Base-by-base conservation (phyloP, 306 rosid species). In the Vigna reflexopilosa region DNA sequence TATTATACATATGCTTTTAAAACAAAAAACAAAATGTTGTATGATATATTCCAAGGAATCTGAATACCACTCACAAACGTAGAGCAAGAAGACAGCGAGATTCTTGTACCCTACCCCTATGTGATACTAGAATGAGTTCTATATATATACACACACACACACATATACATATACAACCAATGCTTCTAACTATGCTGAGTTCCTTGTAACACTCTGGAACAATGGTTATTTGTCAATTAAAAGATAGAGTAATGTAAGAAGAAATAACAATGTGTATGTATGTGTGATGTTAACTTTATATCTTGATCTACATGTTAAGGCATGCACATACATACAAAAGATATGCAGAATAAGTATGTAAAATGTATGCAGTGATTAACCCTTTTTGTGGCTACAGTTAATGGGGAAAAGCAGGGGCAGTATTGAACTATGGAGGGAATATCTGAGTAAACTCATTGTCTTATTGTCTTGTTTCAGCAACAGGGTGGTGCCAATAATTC, bases 31-130 rank as follows among this genome's bases (percentile, higher is more conserved):
- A 7, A 36, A 26, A 58, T 54, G 40, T 54, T 69, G 55, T 80
- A 51, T 52, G 19, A 54, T 45, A 75, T 81, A 13, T 38, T 67
- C 58, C 50, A 32, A 22, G 75, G 82, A 77, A 83, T 57, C 67
- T 1, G 67, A 71, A 70, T 70, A 76, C 70, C 12, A 42, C 16
- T 52, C 49, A 70, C 70, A 69, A 58, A 38, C 45, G 48, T 49
- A 49, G 50, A 62, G 57, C 49, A 74, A 66, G 67, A 77, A 77
- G 65, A 74, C 36, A 22, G 58, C 22, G 22, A 77, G 82, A 82
- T 63, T 82, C 67, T 61, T 69, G 12, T 67, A 58, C 62, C 76
- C 28, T 61, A 30, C 34, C 34, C 34, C 34, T 30, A 30, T 30
- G 38, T 44, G 38, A 5, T 12, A 26, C 26, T 13, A 5, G 13